Conservation (phyloP, 2,329 filamentous ascomycete genomes). For the Neopestalotiopsis sp. region DNA sequence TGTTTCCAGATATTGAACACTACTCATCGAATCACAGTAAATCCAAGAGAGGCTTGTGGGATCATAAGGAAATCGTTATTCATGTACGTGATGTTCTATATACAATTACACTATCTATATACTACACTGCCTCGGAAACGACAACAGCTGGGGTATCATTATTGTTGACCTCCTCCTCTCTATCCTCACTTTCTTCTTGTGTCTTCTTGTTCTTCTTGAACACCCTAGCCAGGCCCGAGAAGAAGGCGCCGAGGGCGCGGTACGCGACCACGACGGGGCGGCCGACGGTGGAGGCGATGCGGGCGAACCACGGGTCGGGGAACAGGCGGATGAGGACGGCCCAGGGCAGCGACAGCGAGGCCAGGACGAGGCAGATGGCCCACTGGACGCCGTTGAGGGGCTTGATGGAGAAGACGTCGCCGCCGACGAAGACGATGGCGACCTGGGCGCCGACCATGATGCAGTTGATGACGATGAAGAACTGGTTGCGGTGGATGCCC, state of each 20-base stretch:
- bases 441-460: constrained; percentile 64
- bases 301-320: constrained; percentile 49
- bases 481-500: constrained; percentile 59
- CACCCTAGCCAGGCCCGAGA: constrained; percentile 24
- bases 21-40: too few relatives aligned
- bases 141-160: constrained; percentile 30
- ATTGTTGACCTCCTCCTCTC: constrained; percentile 7
- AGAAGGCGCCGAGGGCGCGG: constrained; percentile 23
- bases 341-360: constrained; percentile 54
- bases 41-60: too few relatives aligned
- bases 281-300: constrained; percentile 34
- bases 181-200: background rate
- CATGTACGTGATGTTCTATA: background rate
- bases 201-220: constrained; percentile 22
- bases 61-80: too few relatives aligned
- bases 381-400: constrained; percentile 55
- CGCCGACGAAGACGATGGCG: constrained; percentile 62
- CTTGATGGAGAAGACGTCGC: constrained; percentile 56
- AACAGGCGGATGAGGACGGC: constrained; percentile 54
- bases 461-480: constrained; percentile 61
- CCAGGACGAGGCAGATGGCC: constrained; percentile 57
- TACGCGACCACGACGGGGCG: constrained; percentile 36
- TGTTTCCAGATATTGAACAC: too few relatives aligned
- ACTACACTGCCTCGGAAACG: constrained; percentile 23
- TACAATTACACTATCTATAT: background rate